Base-by-base conservation (phyloP, 2,329 filamentous ascomycete species). In the Celoporthe dispersa region DNA sequence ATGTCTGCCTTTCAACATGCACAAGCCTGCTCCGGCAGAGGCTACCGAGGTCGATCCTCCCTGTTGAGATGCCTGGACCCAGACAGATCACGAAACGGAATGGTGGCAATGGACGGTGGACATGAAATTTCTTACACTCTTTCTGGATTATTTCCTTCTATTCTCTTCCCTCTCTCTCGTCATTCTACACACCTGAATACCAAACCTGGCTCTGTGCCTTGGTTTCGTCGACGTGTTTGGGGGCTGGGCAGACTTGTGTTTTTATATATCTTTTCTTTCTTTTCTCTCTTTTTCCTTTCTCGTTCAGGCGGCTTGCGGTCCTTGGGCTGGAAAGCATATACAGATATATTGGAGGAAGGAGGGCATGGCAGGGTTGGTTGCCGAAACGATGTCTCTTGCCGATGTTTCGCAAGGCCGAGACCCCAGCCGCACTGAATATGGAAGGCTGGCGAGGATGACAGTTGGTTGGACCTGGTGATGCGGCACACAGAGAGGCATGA, bases 61-160 rank as follows among this genome's bases (percentile, higher is more conserved):
- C 65, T 66, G 57, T 69, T 62, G 60, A 61, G 55, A 41, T 72
- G 61, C 75, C 73, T 71, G 77, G 76, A 71, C 53, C 64, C 74
- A 74, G 74, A 75, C 71, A 75, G 65, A 73, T 75, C 72, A 71
- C 66, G 68, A 71, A 69, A 72, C 37, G 68, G 69, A 70, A 64
- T 19, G 53, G 68, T 66, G 70, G 65, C 60, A 35, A 66, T 35
- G 70, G 62, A 66, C 33, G 68, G 68, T 44, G 65, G 64, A 68
- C 68, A 62, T 67, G 65, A 67, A 59, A 68, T 73, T 68, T 74
- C 68, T n/a, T 7, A 48, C 44, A 70, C 69, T 70, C 74, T 67
- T 70, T 66, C 60, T 39, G 70, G 70, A 73, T 70, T 74, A 28
- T 71, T 71, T 70, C 68, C 69, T 69, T 69, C 69, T 70, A 68